Base-by-base conservation (phyloP, 495 filamentous ascomycete species). In the Emericellopsis terricola region DNA sequence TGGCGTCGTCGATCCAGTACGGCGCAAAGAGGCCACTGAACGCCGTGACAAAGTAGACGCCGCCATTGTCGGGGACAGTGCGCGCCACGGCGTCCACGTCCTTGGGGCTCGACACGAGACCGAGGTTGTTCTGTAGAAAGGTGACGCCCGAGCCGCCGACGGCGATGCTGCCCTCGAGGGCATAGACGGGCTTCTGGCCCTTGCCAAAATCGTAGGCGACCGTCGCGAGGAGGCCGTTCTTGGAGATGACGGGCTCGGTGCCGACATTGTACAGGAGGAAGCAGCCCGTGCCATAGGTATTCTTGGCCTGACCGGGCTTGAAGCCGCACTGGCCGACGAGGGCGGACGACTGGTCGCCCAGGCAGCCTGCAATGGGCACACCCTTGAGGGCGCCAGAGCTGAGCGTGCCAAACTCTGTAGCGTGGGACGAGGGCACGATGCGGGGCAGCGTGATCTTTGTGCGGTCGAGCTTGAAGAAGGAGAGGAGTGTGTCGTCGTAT, bases 1-100 rank as follows among this genome's bases (percentile, higher is more conserved):
- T 76, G 20, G 84, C 85, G 55, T 93, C 83, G 51, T 94, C 87
- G 41, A 94, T 92, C 87, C 87, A 96, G 52, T 94, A 94, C n/a
- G 87, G 87, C 13, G 87, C 87, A 53, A 94, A 94, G 1, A 96
- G 65, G 40, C 87, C 87, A 60, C 81, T 89, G 53, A 96, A 96
- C 1, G 87, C 87, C 19, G 87, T 94, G 31, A 96, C 87, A 47
- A 96, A 96, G 4, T 91, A 69, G 24, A 86, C 82, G 16, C 87
- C 87, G 40, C 87, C 87, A 38, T 74, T 94, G 43, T 96, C 82
- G n/a, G 75, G 50, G 1, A 94, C 87, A 1, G 69, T 78, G 33
- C 68, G 71, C 7, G 87, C 87, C 29, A 94, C 55, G 34, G 87
- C 77, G 38, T 70, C 82, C 46, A 96, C 80, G 51, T 89, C 74